phyloP scores from a whole-genome alignment of 345 rosid genomes.

The Leavenworthia alabamica region DNA sequence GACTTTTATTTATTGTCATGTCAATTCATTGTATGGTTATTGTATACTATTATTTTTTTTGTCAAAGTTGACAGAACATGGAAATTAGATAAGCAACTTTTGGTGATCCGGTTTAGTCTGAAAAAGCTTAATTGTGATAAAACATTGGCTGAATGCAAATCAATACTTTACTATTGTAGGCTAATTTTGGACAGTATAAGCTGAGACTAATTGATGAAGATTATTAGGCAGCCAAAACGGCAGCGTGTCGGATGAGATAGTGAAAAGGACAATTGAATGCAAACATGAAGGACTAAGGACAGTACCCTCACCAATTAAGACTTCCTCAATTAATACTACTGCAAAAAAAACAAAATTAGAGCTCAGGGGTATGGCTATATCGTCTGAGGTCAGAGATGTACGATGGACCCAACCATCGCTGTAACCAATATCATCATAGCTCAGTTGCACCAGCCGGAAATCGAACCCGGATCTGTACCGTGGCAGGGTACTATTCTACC shows the following conservation, averaged over 20 bases:
- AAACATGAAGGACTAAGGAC: conserved; percentile 21
- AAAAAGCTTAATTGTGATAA: neutral
- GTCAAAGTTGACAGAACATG: no score
- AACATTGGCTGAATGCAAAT: neutral
- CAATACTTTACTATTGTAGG: no score
- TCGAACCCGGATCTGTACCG: conserved; percentile 67
- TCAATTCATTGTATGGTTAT: neutral
- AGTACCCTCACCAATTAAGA: conserved; percentile 16
- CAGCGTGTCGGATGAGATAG: conserved; percentile 7
- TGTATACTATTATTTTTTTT: no score
- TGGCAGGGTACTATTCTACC: conserved; percentile 53
- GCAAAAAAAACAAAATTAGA: neutral
- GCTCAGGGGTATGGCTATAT: neutral
- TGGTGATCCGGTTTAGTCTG: conserved; percentile 11
- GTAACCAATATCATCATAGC: neutral
- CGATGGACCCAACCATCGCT: conserved; percentile 3
- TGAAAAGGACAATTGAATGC: conserved; percentile 10
- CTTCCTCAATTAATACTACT: conserved; percentile 6
- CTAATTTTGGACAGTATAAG: no score
- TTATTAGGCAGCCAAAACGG: conserved; percentile 6
- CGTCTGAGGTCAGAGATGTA: neutral
- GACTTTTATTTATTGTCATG: neutral
- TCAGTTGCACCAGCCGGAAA: conserved; percentile 56
- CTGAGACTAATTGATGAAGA: conserved; percentile 10
- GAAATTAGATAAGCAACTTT: neutral